These are phyloP conservation scores for Phascolomyces articulosus DNA, from an alignment of 371 early-diverging fungal genomes.

Conservation along the genomic window DNA sequence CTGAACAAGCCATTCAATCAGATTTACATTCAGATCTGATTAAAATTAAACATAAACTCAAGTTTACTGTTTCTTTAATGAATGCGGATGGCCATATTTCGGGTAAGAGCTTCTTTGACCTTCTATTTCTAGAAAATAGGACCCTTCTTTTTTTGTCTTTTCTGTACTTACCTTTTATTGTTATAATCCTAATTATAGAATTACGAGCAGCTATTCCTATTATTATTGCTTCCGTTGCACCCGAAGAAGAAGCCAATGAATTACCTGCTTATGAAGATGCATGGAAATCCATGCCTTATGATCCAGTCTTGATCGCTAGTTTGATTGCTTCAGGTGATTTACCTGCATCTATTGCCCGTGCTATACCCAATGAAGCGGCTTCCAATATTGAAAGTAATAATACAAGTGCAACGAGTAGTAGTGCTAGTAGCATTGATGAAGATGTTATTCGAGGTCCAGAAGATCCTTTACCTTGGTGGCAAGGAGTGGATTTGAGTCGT, in stretches of 20 bases:
- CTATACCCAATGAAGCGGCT: constrained; percentile 85
- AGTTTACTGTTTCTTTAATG: constrained; percentile 42
- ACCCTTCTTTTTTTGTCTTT: too few species aligned
- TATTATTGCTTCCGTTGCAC: constrained; percentile 36
- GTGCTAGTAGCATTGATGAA: constrained; percentile 36
- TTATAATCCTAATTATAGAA: too few species aligned
- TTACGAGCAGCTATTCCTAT: constrained; percentile 49
- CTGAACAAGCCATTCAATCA: constrained; percentile 20
- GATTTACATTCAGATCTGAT: constrained; percentile 40
- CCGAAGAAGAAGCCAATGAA: constrained; percentile 40
- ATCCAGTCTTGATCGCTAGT: constrained; percentile 30
- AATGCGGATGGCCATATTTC: constrained; percentile 56
- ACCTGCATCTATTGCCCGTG: constrained; percentile 50
- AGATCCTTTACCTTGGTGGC: constrained; percentile 55
- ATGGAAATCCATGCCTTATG: constrained; percentile 50
- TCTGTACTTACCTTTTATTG: too few species aligned
- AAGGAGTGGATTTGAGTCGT: constrained; percentile 34
- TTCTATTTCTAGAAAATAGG: neutral
- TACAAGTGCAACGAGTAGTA: constrained; percentile 2
- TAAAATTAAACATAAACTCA: constrained; percentile 46
- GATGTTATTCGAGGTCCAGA: constrained; percentile 24
- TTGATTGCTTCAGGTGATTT: constrained; percentile 36
- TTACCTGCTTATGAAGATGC: constrained; percentile 55
- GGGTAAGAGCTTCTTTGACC: constrained; percentile 22
- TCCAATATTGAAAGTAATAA: constrained; percentile 78